These are phyloP conservation scores for Centaurea solstitialis DNA, from an alignment of 129 eudicot genomes.

Conservation along the genomic window DNA sequence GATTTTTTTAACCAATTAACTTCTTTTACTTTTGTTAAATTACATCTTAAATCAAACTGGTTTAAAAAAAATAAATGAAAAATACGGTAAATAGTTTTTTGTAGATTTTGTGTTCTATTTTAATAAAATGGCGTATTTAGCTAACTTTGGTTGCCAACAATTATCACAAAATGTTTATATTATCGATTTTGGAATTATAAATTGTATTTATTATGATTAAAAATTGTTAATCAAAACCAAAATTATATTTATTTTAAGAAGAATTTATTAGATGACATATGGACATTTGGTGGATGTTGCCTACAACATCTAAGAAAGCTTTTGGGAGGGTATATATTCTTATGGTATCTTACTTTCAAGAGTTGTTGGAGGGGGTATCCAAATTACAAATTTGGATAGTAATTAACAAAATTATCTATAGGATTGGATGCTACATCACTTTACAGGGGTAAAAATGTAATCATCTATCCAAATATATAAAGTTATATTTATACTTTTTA, in stretches of 20 bases:
- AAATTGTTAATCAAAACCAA: neutral
- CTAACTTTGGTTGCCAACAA: neutral
- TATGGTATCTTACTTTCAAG: constrained; percentile 23
- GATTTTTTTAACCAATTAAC: too few species aligned
- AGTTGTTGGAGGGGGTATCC: constrained; percentile 27
- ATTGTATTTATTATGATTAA: neutral
- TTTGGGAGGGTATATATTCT: constrained; percentile 25
- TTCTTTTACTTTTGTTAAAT: too few species aligned
- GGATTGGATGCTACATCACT: constrained; percentile 24
- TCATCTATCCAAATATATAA: neutral
- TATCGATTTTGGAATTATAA: neutral
- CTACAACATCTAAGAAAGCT: constrained; percentile 3
- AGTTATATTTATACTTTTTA: neutral
- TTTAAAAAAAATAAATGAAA: too few species aligned
- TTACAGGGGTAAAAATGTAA: neutral
- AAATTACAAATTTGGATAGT: neutral
- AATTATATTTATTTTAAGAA: neutral
- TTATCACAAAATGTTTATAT: neutral
- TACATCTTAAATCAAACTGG: too few species aligned
- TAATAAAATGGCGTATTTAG: too few species aligned
- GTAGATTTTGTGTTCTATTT: neutral
- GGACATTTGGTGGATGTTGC: constrained; percentile 7
- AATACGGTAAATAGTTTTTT: too few species aligned
- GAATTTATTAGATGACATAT: constrained; percentile 14
- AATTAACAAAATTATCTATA: neutral